These are phyloP conservation scores for Candida bentonensis DNA, from an alignment of 805 yeast species.

Conservation along the genomic window DNA sequence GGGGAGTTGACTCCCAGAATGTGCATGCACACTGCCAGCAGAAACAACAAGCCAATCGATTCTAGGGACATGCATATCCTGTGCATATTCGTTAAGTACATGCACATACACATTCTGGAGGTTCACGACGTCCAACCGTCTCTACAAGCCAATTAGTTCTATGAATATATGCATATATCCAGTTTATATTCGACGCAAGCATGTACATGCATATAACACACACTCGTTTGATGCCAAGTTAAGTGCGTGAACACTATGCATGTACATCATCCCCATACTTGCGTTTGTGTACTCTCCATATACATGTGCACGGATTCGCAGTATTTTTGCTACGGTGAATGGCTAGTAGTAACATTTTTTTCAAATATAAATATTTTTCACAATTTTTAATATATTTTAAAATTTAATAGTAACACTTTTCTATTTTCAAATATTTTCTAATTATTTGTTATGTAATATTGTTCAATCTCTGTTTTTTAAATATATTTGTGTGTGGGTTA, in stretches of 20 bases:
- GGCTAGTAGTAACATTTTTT: constrained; percentile 4
- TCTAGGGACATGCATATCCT: not conserved
- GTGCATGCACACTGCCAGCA: constrained; percentile 12
- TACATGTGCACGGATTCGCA: not conserved
- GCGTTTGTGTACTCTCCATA: not conserved
- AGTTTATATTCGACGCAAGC: constrained; percentile 1
- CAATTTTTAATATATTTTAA: constrained; percentile 6
- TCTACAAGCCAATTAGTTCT: not conserved
- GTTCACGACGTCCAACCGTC: not conserved
- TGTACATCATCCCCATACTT: not conserved
- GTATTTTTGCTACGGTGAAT: not conserved
- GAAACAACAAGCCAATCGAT: too few relatives aligned
- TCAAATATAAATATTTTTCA: constrained; percentile 5
- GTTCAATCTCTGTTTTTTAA: constrained; percentile 3
- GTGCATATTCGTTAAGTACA: constrained; percentile 7
- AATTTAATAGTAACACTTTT: constrained; percentile 3
- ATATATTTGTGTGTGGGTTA: constrained; percentile 3
- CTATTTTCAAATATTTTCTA: constrained; percentile 2
- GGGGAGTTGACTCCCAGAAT: not conserved
- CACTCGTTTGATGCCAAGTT: too few relatives aligned
- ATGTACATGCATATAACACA: not conserved
- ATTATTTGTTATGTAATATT: constrained; percentile 3
- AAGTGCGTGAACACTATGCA: not conserved
- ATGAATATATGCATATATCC: not conserved
- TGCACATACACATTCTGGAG: constrained; percentile 8